These are phyloP conservation scores for Pseudomonodictys pantanalensis DNA, from an alignment of 495 filamentous ascomycete species.

Conservation along the genomic window DNA sequence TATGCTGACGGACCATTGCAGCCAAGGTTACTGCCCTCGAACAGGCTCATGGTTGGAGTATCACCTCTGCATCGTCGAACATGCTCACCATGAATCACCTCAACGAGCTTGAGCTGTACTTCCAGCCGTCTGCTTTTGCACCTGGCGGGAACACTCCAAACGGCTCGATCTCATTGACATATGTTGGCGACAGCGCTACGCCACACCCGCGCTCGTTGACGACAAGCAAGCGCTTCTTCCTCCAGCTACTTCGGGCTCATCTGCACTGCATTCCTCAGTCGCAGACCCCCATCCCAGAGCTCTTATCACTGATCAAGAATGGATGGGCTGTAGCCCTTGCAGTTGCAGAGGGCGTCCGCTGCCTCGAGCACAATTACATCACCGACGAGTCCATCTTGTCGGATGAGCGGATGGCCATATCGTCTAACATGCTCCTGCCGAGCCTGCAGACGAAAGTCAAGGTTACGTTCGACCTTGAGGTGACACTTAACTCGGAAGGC, in stretches of 20 bases:
- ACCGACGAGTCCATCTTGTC: slow-evolving; percentile 54
- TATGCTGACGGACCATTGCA: slow-evolving; percentile 35
- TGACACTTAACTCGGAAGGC: slow-evolving; percentile 42
- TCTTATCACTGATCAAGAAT: slow-evolving; percentile 53
- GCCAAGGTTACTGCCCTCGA: slow-evolving; percentile 69
- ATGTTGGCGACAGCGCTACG: slow-evolving; percentile 45
- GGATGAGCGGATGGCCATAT: slow-evolving; percentile 55
- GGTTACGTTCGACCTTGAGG: slow-evolving; percentile 52
- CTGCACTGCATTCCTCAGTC: slow-evolving; percentile 54
- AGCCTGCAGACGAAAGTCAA: slow-evolving; percentile 60
- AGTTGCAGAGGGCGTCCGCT: slow-evolving; percentile 53
- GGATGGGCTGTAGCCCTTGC: slow-evolving; percentile 59
- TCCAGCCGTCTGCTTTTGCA: slow-evolving; percentile 63
- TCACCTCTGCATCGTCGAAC: slow-evolving; percentile 58
- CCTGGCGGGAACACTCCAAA: slow-evolving; percentile 29
- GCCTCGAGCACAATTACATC: slow-evolving; percentile 53
- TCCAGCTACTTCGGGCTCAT: slow-evolving; percentile 60
- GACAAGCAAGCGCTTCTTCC: slow-evolving; percentile 66
- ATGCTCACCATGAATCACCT: slow-evolving; percentile 75
- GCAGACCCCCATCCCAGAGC: slow-evolving; percentile 49
- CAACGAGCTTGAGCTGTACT: slow-evolving; percentile 70
- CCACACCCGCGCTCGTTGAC: slow-evolving; percentile 40
- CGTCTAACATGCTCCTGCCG: slow-evolving; percentile 53
- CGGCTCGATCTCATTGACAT: slow-evolving; percentile 49
- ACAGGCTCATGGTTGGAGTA: slow-evolving; percentile 69